phyloP scores from a whole-genome alignment of 2,329 filamentous ascomycete genomes.

The Colletotrichum godetiae region DNA sequence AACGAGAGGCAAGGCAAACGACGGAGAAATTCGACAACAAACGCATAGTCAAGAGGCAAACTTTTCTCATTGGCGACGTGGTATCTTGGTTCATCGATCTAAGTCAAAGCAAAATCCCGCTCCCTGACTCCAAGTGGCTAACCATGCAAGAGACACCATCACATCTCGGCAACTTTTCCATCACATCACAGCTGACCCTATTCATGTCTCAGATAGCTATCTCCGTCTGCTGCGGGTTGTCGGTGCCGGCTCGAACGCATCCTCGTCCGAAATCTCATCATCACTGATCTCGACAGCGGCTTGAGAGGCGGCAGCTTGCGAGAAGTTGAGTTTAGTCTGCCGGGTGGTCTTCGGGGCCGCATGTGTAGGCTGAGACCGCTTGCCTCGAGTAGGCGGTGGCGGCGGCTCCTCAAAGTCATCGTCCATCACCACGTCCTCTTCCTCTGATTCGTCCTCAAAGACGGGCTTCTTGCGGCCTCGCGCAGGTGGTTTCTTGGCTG shows the following conservation, averaged over 20 bases:
- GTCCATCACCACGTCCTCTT: slow-evolving; percentile 64
- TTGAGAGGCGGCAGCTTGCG: slow-evolving; percentile 56
- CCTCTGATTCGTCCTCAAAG: slow-evolving; percentile 51
- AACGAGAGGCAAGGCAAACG: no score
- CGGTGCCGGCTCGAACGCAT: slow-evolving; percentile 66
- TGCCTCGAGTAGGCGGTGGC: slow-evolving; percentile 18
- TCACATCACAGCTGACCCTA: background rate
- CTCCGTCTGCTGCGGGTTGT: slow-evolving; percentile 38
- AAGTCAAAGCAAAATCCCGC: slow-evolving; percentile 12
- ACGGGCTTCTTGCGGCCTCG: slow-evolving; percentile 54
- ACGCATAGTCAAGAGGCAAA: background rate
- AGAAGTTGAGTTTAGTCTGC: slow-evolving; percentile 64
- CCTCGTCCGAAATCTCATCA: slow-evolving; percentile 73
- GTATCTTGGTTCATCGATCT: slow-evolving; percentile 12
- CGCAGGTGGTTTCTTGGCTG: slow-evolving; percentile 45
- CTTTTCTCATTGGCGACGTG: background rate
- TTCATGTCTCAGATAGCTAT: background rate
- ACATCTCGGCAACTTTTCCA: background rate
- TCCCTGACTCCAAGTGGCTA: background rate
- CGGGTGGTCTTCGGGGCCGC: slow-evolving; percentile 45
- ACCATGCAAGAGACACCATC: background rate
- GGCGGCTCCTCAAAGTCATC: slow-evolving; percentile 58
- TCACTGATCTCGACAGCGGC: slow-evolving; percentile 71
- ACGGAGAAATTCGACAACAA: background rate
- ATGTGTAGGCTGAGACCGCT: slow-evolving; percentile 45